Evolutionary conservation across 192 early-diverging fungal species (phyloP).

Genomic region (Podila verticillata): DNA sequence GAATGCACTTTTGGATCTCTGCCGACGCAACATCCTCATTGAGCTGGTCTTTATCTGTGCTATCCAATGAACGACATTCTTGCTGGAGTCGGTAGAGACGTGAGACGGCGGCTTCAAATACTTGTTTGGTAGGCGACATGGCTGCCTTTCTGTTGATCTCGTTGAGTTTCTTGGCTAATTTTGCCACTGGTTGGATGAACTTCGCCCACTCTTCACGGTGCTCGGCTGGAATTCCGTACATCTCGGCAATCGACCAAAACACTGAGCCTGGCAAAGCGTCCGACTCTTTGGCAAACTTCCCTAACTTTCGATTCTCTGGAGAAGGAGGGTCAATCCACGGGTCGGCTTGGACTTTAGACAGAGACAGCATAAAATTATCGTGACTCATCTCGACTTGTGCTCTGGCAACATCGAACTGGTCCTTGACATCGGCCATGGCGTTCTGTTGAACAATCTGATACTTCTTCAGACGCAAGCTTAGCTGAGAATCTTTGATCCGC

Average conservation of each 20-base stretch:
- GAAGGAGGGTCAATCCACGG: neutral
- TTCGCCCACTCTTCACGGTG: too few species aligned
- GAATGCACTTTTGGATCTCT: constrained; percentile 27
- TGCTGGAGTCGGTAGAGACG: constrained; percentile 27
- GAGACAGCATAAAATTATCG: too few species aligned
- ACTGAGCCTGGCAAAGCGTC: constrained; percentile 2
- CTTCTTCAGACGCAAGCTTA: constrained; percentile 40
- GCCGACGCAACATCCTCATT: neutral
- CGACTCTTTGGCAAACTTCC: neutral
- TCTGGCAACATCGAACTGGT: constrained; percentile 9
- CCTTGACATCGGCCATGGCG: neutral
- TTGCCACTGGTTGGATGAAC: too few species aligned
- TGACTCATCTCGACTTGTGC: too few species aligned
- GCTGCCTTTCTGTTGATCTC: neutral
- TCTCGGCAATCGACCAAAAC: neutral
- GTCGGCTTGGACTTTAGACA: neutral
- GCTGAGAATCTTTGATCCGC: constrained; percentile 37
- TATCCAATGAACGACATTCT: too few species aligned
- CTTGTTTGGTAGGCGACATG: constrained; percentile 18
- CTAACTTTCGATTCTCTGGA: neutral
- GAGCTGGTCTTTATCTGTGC: neutral
- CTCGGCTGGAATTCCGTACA: constrained; percentile 3
- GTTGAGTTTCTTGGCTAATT: neutral
- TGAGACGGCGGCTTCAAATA: constrained; percentile 45
- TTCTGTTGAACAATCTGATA: neutral